Evolutionary conservation across 192 early-diverging fungal genomes (phyloP).

Genomic region (Paraglomus occultum): DNA sequence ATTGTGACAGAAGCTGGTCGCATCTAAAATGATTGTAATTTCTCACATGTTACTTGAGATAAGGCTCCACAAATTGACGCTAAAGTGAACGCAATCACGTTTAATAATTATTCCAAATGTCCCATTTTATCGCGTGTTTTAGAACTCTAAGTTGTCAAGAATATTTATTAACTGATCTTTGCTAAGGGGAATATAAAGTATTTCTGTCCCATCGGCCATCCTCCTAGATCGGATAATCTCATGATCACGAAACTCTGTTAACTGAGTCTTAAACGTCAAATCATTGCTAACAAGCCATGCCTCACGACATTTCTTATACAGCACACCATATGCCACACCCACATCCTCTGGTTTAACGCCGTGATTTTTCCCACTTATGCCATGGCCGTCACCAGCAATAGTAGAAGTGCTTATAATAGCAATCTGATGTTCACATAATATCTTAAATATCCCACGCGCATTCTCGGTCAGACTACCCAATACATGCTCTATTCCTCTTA

Average conservation of each 20-base stretch:
- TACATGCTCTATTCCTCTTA: constrained; percentile 75
- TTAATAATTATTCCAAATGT: too few species aligned
- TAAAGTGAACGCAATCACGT: too few species aligned
- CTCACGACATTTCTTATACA: constrained; percentile 74
- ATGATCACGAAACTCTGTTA: constrained; percentile 94
- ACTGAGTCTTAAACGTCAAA: constrained; percentile 82
- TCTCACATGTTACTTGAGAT: too few species aligned
- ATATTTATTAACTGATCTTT: too few species aligned
- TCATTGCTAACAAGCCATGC: constrained; percentile 82
- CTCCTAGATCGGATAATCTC: constrained; percentile 72
- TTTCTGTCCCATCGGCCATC: constrained; percentile 60
- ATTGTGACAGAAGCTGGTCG: too few species aligned
- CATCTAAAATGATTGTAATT: too few species aligned
- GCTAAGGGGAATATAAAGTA: constrained; percentile 68
- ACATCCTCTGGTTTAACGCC: constrained; percentile 31
- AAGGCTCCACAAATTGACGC: too few species aligned
- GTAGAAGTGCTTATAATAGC: constrained; percentile 37
- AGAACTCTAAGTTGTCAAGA: too few species aligned
- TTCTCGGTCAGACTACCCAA: constrained; percentile 80
- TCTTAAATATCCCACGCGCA: constrained; percentile 78
- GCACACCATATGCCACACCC: constrained; percentile 65
- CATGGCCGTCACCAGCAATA: constrained; percentile 26
- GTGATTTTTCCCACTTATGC: constrained; percentile 10
- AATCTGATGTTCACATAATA: constrained; percentile 86
- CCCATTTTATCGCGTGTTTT: too few species aligned